These are phyloP conservation scores for Oemleria cerasiformis DNA, from an alignment of 306 rosid genomes.

Conservation along the genomic window DNA sequence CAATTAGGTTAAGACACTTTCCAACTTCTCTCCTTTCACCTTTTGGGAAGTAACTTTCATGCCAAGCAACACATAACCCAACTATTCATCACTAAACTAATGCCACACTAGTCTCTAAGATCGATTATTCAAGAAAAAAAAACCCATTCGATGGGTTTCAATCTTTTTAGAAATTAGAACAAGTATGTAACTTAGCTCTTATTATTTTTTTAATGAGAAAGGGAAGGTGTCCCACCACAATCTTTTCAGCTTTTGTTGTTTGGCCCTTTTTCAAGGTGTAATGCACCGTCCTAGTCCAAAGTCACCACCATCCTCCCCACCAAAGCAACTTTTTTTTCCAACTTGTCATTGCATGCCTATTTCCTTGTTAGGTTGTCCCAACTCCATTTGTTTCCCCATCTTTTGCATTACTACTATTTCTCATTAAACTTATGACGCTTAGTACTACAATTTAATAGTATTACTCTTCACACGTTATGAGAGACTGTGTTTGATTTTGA, in stretches of 20 bases:
- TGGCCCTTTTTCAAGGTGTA: conserved; percentile 34
- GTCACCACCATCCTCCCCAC: conserved; percentile 24
- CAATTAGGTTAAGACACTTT: too few species aligned
- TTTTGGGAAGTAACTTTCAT: not conserved
- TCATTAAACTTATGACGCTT: not conserved
- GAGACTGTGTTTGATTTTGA: too few species aligned
- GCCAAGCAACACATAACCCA: not conserved
- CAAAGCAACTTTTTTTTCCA: conserved; percentile 35
- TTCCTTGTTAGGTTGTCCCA: conserved; percentile 26
- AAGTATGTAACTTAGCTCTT: not conserved
- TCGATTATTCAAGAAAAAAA: not conserved
- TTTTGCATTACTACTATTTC: not conserved
- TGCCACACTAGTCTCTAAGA: not conserved
- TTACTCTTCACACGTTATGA: too few species aligned
- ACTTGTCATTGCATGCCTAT: conserved; percentile 18
- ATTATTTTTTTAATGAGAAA: not conserved
- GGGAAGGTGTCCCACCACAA: conserved; percentile 24
- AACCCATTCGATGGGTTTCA: conserved; percentile 2
- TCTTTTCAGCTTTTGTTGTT: conserved; percentile 9
- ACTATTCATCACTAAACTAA: not conserved
- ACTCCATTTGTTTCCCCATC: not conserved
- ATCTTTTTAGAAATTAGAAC: conserved; percentile 5
- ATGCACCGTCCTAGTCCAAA: conserved; percentile 32
- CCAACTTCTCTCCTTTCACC: not conserved
- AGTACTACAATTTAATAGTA: too few species aligned